Evolutionary conservation across 1,139 yeast genomes (phyloP).

Genomic region (Geotrichum candidum): DNA sequence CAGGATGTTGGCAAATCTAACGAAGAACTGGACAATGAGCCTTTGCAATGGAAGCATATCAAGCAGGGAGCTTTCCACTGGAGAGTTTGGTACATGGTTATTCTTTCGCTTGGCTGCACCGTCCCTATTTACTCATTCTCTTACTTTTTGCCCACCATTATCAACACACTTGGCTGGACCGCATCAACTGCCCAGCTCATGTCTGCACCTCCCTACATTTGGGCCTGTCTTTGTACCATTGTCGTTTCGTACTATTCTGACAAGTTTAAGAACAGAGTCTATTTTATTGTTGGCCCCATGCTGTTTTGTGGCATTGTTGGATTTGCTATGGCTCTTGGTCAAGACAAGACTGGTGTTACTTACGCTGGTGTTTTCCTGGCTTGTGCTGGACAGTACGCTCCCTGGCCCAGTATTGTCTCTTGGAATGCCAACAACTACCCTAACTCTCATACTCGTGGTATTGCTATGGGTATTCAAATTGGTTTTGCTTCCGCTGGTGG

Average conservation of each 20-base stretch:
- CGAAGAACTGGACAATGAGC: slow-evolving; percentile 8
- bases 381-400: slow-evolving; percentile 15
- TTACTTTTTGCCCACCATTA: slow-evolving; percentile 34
- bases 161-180: slow-evolving; percentile 31
- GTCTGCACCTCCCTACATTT: slow-evolving; percentile 36
- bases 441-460: slow-evolving; percentile 12
- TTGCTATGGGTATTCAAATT: slow-evolving; percentile 15
- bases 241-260: slow-evolving; percentile 35
- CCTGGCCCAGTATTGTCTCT: slow-evolving; percentile 14
- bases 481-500: slow-evolving; percentile 31
- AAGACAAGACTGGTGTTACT: background rate
- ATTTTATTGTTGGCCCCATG: slow-evolving; percentile 35
- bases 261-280: slow-evolving; percentile 28
- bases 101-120: slow-evolving; percentile 16
- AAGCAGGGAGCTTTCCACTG: slow-evolving; percentile 17
- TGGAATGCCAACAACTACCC: slow-evolving; percentile 18
- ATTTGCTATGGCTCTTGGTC: slow-evolving; percentile 10
- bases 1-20: slow-evolving; percentile 12
- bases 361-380: slow-evolving; percentile 13
- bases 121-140: slow-evolving; percentile 26
- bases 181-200: slow-evolving; percentile 29
- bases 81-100: slow-evolving; percentile 19
- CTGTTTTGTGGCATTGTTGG: slow-evolving; percentile 7
- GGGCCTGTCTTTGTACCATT: slow-evolving; percentile 34
- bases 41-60: slow-evolving; percentile 6